Conservation (phyloP, 495 filamentous ascomycete species). For the Paragyromitra xinjiangensis region DNA sequence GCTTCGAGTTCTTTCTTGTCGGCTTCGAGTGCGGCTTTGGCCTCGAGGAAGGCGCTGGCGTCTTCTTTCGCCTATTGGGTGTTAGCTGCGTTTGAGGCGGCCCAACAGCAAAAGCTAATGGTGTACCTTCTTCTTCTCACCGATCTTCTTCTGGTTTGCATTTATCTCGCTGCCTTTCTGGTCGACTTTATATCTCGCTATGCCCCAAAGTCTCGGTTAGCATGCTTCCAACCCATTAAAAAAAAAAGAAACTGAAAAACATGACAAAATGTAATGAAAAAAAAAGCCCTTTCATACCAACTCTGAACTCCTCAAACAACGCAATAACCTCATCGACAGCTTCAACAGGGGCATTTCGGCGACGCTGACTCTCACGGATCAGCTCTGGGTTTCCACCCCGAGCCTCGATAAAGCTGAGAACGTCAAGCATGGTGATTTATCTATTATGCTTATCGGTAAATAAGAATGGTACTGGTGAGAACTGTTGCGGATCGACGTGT, state of each 20-base stretch:
- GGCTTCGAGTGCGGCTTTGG: slow-evolving; percentile 79
- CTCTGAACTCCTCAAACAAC: slow-evolving; percentile 85
- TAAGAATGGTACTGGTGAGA: not conserved
- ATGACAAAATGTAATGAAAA: not conserved
- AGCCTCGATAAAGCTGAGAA: slow-evolving; percentile 82
- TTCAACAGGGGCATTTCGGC: slow-evolving; percentile 78
- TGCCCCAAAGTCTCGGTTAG: slow-evolving; percentile 16
- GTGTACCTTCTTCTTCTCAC: slow-evolving; percentile 83
- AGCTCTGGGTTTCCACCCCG: slow-evolving; percentile 86
- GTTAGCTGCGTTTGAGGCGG: slow-evolving; percentile 2
- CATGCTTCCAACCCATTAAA: not conserved
- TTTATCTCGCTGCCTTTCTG: slow-evolving; percentile 87
- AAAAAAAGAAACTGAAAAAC: not conserved
- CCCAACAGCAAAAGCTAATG: not conserved
- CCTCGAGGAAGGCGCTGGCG: slow-evolving; percentile 73
- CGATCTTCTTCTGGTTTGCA: slow-evolving; percentile 86
- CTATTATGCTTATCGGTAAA: not conserved
- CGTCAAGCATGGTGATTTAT: slow-evolving; percentile 71
- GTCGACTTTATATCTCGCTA: slow-evolving; percentile 80
- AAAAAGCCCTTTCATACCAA: slow-evolving; percentile 64
- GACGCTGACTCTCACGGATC: slow-evolving; percentile 88
- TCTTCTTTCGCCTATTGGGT: slow-evolving; percentile 79
- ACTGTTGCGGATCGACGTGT: slow-evolving; percentile 1
- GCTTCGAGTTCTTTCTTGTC: slow-evolving; percentile 81
- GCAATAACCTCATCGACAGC: slow-evolving; percentile 89